Conservation (phyloP, 257 asterid species). For the Solanum pimpinellifolium region DNA sequence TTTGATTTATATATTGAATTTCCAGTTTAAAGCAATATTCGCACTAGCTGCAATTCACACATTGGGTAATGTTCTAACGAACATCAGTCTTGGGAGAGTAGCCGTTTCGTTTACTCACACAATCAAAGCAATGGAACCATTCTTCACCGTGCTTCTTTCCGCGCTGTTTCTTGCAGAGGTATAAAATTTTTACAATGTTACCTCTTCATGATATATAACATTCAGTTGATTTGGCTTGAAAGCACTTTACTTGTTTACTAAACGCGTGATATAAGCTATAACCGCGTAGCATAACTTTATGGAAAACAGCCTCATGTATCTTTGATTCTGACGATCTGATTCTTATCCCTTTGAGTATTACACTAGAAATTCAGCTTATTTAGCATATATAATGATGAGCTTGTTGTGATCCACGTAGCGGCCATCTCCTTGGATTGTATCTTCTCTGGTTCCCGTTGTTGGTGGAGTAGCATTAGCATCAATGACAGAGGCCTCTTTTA, state of each 20-base stretch:
- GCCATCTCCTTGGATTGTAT: slow-evolving; percentile 63
- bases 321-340: neutral
- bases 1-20: neutral
- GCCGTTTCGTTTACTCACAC: slow-evolving; percentile 95
- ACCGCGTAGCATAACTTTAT: neutral
- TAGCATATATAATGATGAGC: neutral
- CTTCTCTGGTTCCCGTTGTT: slow-evolving; percentile 74
- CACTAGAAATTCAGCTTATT: neutral
- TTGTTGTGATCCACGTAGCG: slow-evolving; percentile 27
- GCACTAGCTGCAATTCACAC: slow-evolving; percentile 67
- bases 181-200: neutral
- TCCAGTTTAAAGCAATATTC: slow-evolving; percentile 45
- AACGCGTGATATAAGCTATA: neutral
- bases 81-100: slow-evolving; percentile 77
- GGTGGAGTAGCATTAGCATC: slow-evolving; percentile 93
- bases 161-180: slow-evolving; percentile 65
- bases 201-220: neutral
- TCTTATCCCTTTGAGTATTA: neutral
- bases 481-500: slow-evolving; percentile 77
- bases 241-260: neutral
- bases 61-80: slow-evolving; percentile 73
- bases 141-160: slow-evolving; percentile 79
- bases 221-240: neutral
- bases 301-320: neutral
- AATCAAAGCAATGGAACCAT: slow-evolving; percentile 94